These are phyloP conservation scores for Oryza officinalis DNA, from an alignment of 176 grass and related monocot genomes.

Conservation along the genomic window DNA sequence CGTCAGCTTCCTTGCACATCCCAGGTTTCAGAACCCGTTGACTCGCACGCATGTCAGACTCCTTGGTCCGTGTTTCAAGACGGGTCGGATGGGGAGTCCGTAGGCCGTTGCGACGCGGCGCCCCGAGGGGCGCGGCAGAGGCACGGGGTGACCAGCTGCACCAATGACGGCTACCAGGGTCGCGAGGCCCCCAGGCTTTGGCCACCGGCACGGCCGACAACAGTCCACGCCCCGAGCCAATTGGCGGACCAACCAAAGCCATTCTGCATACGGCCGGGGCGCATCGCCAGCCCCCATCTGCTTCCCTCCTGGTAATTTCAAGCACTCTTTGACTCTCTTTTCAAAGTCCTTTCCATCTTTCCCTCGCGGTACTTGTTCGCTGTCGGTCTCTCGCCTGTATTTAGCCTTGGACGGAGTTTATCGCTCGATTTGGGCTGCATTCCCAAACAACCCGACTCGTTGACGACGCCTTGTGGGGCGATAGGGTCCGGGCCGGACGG, in stretches of 20 bases:
- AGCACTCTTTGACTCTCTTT: slow-evolving; percentile 73
- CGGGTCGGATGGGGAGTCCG: slow-evolving; percentile 65
- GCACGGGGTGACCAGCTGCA: too few species aligned
- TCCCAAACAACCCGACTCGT: slow-evolving; percentile 62
- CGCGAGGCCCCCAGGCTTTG: too few species aligned
- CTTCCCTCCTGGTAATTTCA: slow-evolving; percentile 73
- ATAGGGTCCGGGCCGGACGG: too few species aligned
- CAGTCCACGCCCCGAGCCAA: too few species aligned
- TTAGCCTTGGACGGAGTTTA: slow-evolving; percentile 57
- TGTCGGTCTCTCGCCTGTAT: slow-evolving; percentile 54
- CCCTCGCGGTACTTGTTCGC: slow-evolving; percentile 51
- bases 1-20: too few species aligned
- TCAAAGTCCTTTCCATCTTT: slow-evolving; percentile 63
- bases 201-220: too few species aligned
- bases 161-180: too few species aligned
- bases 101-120: too few species aligned
- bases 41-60: slow-evolving; percentile 13
- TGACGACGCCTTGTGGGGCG: slow-evolving; percentile 48
- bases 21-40: too few species aligned
- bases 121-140: too few species aligned
- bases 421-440: slow-evolving; percentile 46
- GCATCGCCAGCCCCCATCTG: slow-evolving; percentile 75
- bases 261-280: too few species aligned
- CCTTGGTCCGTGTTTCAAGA: slow-evolving; percentile 87
- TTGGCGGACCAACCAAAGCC: too few species aligned